Base-by-base conservation (phyloP, 148 eudicot species). In the Arbutus unedo region DNA sequence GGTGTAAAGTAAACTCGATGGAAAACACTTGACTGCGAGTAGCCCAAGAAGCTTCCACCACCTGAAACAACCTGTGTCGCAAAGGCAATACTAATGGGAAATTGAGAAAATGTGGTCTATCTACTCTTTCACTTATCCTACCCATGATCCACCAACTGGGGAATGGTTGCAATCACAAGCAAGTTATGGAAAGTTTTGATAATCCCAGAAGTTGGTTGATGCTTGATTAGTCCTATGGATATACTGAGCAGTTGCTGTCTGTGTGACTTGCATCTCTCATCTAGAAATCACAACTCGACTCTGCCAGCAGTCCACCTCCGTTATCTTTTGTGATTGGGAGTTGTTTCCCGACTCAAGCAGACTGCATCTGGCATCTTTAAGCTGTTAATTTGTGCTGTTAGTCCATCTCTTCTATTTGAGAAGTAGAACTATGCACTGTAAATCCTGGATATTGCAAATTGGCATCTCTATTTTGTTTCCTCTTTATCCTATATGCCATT, bases 331-430 rank as follows among this genome's bases (percentile, higher is more conserved):
- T n/a, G n/a, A 47, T 23, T 48, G 54, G 74, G 31, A 64, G 57
- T 64, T 79, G 23, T 77, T 47, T 79, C n/a, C 2, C 44, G 53
- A 44, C 50, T 16, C 16, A 25, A 18, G 81, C 51, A 60, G 81
- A 44, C 25, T 77, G 11, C 41, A 44, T 59, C 16, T 48, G 14
- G 44, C 74, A 64, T 79, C 57, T 25, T 64, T 15, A 23, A 66
- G 59, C 56, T 48, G 55, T 78, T 56, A 72, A 18, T 18, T 53
- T 57, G 10, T 47, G 54, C 6, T 62, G 49, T 50, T 80, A 21
- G 15, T 49, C 18, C 53, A 51, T 6, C 13, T 68, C 76, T 80
- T 81, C 64, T 70, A 71, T 80, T 67, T 68, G 18, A 8, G 76
- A 50, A 60, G 18, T 31, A 50, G 10, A 15, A 51, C 5, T 80